phyloP scores from a whole-genome alignment of 257 asterid species.

The Galeopsis tetrahit region DNA sequence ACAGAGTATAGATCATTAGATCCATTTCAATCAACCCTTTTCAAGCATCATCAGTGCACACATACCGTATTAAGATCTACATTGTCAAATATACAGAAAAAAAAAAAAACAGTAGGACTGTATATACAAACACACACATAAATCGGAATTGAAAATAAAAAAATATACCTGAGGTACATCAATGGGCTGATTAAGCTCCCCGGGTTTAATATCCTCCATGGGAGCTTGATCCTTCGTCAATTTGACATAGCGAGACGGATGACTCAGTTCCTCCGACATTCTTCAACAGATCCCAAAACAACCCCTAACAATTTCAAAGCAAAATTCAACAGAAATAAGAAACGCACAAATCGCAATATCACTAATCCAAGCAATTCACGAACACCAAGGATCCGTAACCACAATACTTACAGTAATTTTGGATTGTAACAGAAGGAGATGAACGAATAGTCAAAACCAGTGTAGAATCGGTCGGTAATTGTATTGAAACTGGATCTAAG shows the following conservation, averaged over 20 bases:
- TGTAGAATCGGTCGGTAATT: background rate
- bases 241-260: conserved; percentile 88
- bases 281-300: conserved; percentile 30
- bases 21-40: conserved; percentile 20
- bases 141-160: background rate
- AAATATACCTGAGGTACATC: conserved; percentile 76
- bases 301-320: conserved; percentile 20
- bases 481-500: background rate
- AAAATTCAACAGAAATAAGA: conserved; percentile 17
- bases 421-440: conserved; percentile 10
- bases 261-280: conserved; percentile 80
- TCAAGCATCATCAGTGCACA: background rate
- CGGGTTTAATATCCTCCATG: conserved; percentile 81
- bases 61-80: background rate
- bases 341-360: background rate
- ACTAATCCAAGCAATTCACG: background rate
- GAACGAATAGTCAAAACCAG: background rate
- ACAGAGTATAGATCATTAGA: conserved; percentile 21
- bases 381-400: conserved; percentile 7
- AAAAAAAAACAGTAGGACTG: background rate
- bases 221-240: conserved; percentile 86
- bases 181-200: conserved; percentile 97
- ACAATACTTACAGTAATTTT: conserved; percentile 21
- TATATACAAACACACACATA: background rate
- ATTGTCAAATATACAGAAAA: background rate